Evolutionary conservation across 495 filamentous ascomycete species (phyloP).

Genomic region (Pseudomonodictys pantanalensis): DNA sequence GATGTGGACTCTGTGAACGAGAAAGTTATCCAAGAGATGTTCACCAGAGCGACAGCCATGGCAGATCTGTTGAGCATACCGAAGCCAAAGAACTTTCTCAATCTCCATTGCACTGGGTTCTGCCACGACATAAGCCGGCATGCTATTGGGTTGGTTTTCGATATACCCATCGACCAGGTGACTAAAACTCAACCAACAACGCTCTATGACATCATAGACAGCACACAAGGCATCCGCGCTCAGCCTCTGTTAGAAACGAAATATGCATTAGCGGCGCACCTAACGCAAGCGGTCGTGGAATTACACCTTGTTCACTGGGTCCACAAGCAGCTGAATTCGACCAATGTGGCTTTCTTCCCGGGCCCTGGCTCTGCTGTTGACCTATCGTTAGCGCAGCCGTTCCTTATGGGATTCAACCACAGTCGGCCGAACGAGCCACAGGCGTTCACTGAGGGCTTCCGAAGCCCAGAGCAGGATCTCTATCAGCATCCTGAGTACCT

Average conservation of each 20-base stretch:
- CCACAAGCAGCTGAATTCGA: not conserved
- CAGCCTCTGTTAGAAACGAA: not conserved
- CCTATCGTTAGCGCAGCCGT: not conserved
- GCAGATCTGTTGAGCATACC: not conserved
- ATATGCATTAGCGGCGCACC: not conserved
- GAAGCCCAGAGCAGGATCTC: slow-evolving; percentile 42
- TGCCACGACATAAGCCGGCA: not conserved
- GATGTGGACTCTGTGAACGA: not conserved
- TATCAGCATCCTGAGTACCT: slow-evolving; percentile 68
- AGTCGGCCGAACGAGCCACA: not conserved
- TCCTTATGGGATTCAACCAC: not conserved
- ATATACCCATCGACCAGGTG: not conserved
- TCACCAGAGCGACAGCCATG: not conserved
- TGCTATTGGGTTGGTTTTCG: not conserved
- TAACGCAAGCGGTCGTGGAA: not conserved
- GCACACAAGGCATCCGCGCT: not conserved
- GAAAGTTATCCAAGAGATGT: not conserved
- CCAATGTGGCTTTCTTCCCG: not conserved
- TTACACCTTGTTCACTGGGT: not conserved
- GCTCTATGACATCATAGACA: not conserved
- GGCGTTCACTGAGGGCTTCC: not conserved
- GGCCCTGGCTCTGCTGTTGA: not conserved
- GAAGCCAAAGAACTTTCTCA: not conserved
- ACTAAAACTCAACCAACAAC: not conserved
- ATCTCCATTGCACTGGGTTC: not conserved